These are phyloP conservation scores for Gloeostereum incarnatum DNA, from an alignment of 768 basidiomycete species.

Conservation along the genomic window DNA sequence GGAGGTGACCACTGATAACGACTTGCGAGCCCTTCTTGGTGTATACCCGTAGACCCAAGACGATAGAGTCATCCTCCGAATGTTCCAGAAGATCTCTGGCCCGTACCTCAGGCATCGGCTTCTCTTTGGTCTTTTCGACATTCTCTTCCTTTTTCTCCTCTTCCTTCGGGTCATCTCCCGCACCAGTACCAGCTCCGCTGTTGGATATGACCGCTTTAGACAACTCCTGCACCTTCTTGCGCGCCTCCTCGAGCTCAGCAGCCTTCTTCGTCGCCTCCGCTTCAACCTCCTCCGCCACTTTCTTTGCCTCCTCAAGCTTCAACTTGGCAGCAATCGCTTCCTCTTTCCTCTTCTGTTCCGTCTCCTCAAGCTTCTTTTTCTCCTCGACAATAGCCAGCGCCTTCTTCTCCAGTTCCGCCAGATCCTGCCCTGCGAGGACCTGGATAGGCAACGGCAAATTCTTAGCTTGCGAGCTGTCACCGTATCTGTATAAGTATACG, in stretches of 20 bases:
- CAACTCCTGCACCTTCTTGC: neutral
- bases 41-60: slow-evolving; percentile 14
- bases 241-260: neutral
- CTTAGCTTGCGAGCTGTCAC: slow-evolving; percentile 3
- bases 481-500: too few species aligned
- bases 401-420: slow-evolving; percentile 11
- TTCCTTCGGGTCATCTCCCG: neutral
- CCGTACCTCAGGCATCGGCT: neutral
- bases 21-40: slow-evolving; percentile 10
- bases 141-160: slow-evolving; percentile 1
- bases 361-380: slow-evolving; percentile 7
- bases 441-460: slow-evolving; percentile 10
- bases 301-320: slow-evolving; percentile 3
- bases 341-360: slow-evolving; percentile 1
- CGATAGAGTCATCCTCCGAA: slow-evolving; percentile 5
- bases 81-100: neutral
- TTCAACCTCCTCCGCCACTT: neutral
- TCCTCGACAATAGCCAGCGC: slow-evolving; percentile 6
- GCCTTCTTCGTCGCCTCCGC: neutral
- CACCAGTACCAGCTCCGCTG: neutral
- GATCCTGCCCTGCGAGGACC: slow-evolving; percentile 10
- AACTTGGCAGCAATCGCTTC: slow-evolving; percentile 3
- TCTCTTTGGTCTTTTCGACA: neutral
- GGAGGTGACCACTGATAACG: slow-evolving; percentile 12
- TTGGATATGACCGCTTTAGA: neutral